Evolutionary conservation across 148 eudicot genomes (phyloP), one percentile per base, ranked within the genome.

Genomic region (Mesembryanthemum crystallinum): DNA sequence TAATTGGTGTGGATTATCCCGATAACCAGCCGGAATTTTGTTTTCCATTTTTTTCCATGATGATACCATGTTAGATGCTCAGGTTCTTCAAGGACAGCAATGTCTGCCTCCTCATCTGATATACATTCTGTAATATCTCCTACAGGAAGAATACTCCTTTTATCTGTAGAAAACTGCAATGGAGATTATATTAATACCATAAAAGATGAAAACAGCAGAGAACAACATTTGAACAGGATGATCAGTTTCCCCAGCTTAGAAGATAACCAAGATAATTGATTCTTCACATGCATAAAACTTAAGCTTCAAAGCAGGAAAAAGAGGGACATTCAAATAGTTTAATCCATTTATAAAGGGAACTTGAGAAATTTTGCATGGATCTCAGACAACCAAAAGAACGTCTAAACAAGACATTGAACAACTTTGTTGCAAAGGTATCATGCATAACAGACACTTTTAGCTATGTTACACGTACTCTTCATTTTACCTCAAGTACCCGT

Each of bases 51-150:
- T 82, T 82, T 92, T 64, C 98, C 98, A 83, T 89, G 98, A 89
- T 95, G 98, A 84, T 84, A 95, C 98, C 98, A 95, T 59, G 97
- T 95, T 69, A 95, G 87, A 86, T 95, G 98, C 91, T 95, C 98
- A 20, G 99, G 97, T 79, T 95, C 99, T 87, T 95, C 99, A 20
- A 95, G 92, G 70, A 95, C 99, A 54, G 97, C 99, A 80, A 95
- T 83, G 70, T 95, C 96, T 64, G 97, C 92, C 71, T 90, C 96
- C 76, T 90, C 96, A 79, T 95, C 96, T 17, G 97, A 90, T 76
- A 92, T 95, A 57, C 79, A 67, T 63, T 83, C 85, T 33, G 99
- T 90, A 59, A 95, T 92, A 82, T 95, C 99, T 52, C 99, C 99
- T 63, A 89, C 89, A 69, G 89, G 92, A 79, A 92, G 88, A 79